Evolutionary conservation across 108 stramenopile species (phyloP), one percentile per base, ranked within the genome.

Genomic region (Cylindrotheca closterium): DNA sequence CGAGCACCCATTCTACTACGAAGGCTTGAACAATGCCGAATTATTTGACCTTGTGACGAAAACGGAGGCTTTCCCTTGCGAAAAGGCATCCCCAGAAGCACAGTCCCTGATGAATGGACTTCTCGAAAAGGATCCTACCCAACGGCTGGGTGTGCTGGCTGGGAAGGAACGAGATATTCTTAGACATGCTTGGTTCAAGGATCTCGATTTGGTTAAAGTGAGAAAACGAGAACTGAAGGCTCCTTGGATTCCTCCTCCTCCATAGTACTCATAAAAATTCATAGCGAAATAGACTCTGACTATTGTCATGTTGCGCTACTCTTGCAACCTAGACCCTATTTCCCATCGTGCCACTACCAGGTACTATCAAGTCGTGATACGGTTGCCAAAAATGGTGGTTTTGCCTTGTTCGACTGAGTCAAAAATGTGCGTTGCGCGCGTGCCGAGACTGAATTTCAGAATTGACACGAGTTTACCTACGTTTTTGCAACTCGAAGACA

Each of bases 1-100:
- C 30, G 70, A 83, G 37, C 85, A 82, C 33, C 88, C 91, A 8
- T 92, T 89, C 64, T 91, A 80, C 47, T 65, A 72, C 26, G 70
- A 85, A 22, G 78, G 83, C n/a, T 80, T 92, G 57, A 92, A 95
- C 55, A 91, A 92, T 56, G 62, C 88, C 30, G 66, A 71, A 2
- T 75, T 97, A 56, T 96, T 85, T 70, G 82, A 88, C 54, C 70
- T 83, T 29, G 94, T 97, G 45, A 80, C 86, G 23, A 55, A 76
- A 8, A 86, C 86, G 26, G 67, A 81, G 48, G 81, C 78, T 34
- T 91, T 80, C 56, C 75, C 83, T 25, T 50, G 48, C n/a, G 52
- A 24, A 52, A 28, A 37, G 33, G 65, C 72, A 75, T 12, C 42
- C 80, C 22, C 71, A 85, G 26, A 72, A 60, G 25, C 54, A 61